Conservation (phyloP, 2,329 filamentous ascomycete species). For the Penicillium sp. region DNA sequence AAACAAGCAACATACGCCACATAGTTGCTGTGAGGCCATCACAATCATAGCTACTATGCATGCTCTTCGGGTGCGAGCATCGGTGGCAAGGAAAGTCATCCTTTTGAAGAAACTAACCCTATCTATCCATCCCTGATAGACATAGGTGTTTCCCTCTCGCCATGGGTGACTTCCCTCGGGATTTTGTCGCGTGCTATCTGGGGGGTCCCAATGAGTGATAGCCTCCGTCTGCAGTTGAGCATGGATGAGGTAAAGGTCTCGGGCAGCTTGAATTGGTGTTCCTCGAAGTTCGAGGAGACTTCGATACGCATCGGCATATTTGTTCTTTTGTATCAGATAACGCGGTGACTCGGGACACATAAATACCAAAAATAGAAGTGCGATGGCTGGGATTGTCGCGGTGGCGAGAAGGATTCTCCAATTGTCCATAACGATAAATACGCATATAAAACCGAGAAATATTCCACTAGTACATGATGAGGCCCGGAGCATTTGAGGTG, state of each 20-base stretch:
- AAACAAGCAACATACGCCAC: background rate
- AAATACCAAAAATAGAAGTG: background rate
- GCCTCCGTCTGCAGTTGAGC: background rate
- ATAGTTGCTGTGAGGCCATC: conserved; percentile 1
- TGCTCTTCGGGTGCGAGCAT: background rate
- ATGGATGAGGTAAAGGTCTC: conserved; percentile 38
- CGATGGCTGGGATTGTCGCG: background rate
- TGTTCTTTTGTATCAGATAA: conserved; percentile 15
- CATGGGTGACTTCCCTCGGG: background rate
- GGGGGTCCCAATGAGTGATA: background rate
- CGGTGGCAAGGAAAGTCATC: background rate
- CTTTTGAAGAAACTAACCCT: background rate
- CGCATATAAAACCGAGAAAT: conserved; percentile 1
- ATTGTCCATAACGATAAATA: background rate
- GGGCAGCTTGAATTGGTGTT: background rate
- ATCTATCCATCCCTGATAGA: conserved; percentile 1
- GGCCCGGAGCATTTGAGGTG: no score
- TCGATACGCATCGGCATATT: background rate
- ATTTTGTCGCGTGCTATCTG: no score
- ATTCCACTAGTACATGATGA: no score
- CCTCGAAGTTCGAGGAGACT: background rate
- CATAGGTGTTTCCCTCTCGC: background rate
- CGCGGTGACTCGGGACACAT: conserved; percentile 4
- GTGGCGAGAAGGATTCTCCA: conserved; percentile 1
- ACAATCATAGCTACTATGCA: background rate